Evolutionary conservation across 768 basidiomycete species (phyloP).

Genomic region (Pluteus cervinus): DNA sequence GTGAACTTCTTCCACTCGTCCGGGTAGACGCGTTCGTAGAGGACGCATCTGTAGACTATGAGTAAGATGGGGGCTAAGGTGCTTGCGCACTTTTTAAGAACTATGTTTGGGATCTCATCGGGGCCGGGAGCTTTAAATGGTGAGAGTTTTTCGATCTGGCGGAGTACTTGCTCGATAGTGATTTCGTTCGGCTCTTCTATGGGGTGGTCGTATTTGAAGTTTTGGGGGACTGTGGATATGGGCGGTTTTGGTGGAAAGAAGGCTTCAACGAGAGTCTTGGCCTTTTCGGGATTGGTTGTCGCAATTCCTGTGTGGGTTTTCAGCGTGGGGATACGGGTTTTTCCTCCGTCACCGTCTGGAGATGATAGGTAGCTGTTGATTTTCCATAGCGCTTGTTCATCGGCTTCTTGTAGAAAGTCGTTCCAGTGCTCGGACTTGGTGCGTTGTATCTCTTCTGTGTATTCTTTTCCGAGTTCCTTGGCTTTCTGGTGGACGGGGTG

Average conservation of each 20-base stretch:
- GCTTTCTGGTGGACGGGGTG: conserved; percentile 19
- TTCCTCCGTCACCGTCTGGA: conserved; percentile 17
- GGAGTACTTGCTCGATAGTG: conserved; percentile 18
- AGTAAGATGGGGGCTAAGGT: too few species aligned
- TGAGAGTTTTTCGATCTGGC: conserved; percentile 19
- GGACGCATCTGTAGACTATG: too few species aligned
- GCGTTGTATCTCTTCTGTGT: conserved; percentile 9
- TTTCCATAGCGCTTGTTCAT: conserved; percentile 13
- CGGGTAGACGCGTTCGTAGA: too few species aligned
- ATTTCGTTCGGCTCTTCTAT: conserved; percentile 12
- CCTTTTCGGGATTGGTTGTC: conserved; percentile 20
- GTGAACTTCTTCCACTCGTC: too few species aligned
- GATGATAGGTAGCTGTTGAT: conserved; percentile 16
- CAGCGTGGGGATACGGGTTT: conserved; percentile 19
- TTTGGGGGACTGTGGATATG: not conserved
- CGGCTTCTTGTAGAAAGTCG: conserved; percentile 18
- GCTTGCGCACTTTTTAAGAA: conserved; percentile 1
- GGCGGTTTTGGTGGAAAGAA: conserved; percentile 24
- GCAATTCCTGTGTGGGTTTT: conserved; percentile 2
- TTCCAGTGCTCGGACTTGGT: conserved; percentile 21
- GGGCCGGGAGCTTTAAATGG: conserved; percentile 1
- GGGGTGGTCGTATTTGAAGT: conserved; percentile 20
- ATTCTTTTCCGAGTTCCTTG: conserved; percentile 8
- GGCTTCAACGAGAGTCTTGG: conserved; percentile 8
- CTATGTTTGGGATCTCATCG: conserved; percentile 3